Evolutionary conservation across 768 basidiomycete genomes (phyloP), one percentile per base, ranked within the genome.

Genomic region (Hericium alpestre): DNA sequence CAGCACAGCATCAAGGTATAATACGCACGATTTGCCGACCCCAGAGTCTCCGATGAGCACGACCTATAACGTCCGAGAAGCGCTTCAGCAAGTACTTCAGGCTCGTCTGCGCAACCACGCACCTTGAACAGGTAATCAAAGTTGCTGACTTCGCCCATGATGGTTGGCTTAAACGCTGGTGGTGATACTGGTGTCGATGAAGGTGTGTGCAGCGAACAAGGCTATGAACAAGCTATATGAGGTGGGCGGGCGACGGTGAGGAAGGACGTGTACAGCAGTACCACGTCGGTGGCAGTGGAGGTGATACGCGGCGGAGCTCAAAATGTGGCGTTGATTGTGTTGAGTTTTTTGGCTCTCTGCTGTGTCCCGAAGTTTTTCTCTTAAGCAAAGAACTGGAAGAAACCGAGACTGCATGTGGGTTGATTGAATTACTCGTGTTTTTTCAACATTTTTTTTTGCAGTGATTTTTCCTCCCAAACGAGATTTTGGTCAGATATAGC

Each of bases 51-150:
- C 95, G 76, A 98, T 97, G 63, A 99, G 83, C 65, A 99, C 95
- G 65, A 97, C 91, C 95, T 98, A 59, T 40, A 53, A 8, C 10
- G n/a, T n/a, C n/a, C n/a, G n/a, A n/a, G 15, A 38, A 20, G 40
- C 54, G 27, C 40, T 51, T 51, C 15, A 51, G 40, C n/a, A 41
- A 51, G 46, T 18, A 40, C 25, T 41, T 10, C 23, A 12, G 32
- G 53, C 22, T 20, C 20, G 11, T 11, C 6, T 15, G 23, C 7
- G 39, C 18, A n/a, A 40, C 23, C 16, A 69, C 74, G 37, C 53
- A 94, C 95, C 83, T 99, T 97, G 86, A 98, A 97, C 64, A 99
- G 86, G 78, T 88, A 98, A 71, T 97, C 95, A 76, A 96, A 98
- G 80, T 93, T 93, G 77, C 85, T 90, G 65, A 84, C 86, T 79